Conservation (phyloP, 2,329 filamentous ascomycete species). For the Penicillium crustosum region DNA sequence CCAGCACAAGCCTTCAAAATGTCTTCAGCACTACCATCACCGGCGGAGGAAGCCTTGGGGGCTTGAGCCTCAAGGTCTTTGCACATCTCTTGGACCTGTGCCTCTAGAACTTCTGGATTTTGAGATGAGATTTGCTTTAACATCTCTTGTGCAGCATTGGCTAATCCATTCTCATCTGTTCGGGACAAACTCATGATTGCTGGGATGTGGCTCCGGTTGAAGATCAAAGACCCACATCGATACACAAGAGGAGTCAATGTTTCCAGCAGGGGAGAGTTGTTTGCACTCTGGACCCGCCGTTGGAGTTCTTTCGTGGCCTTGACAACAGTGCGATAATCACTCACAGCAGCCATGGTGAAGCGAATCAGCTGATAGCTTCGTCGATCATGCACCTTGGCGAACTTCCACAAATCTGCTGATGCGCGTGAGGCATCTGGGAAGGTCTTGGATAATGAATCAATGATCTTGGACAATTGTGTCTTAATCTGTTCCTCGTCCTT, state of each 20-base stretch:
- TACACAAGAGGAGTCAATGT: slow-evolving; percentile 82
- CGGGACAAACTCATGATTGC: slow-evolving; percentile 86
- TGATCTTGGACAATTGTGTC: slow-evolving; percentile 67
- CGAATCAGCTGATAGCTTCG: slow-evolving; percentile 85
- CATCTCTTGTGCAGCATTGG: slow-evolving; percentile 78
- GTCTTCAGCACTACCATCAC: slow-evolving; percentile 76
- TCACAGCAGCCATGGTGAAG: slow-evolving; percentile 79
- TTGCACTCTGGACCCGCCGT: slow-evolving; percentile 71
- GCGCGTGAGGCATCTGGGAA: slow-evolving; percentile 74
- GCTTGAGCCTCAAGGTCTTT: slow-evolving; percentile 79
- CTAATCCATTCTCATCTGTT: slow-evolving; percentile 76
- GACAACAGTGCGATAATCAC: slow-evolving; percentile 87
- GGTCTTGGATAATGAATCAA: slow-evolving; percentile 70
- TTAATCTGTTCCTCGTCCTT: slow-evolving; percentile 66
- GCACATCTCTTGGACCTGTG: slow-evolving; percentile 87
- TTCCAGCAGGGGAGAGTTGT: slow-evolving; percentile 66
- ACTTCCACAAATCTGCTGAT: slow-evolving; percentile 78
- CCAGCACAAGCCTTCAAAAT: slow-evolving; percentile 91
- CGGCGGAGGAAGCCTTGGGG: slow-evolving; percentile 65
- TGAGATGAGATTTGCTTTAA: slow-evolving; percentile 87
- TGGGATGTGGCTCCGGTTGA: slow-evolving; percentile 90
- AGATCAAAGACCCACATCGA: slow-evolving; percentile 77
- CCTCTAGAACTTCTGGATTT: slow-evolving; percentile 87
- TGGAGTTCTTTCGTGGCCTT: slow-evolving; percentile 88
- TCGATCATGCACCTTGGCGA: slow-evolving; percentile 86